Evolutionary conservation across 2,329 filamentous ascomycete genomes (phyloP).

Genomic region (Fusarium palustre): DNA sequence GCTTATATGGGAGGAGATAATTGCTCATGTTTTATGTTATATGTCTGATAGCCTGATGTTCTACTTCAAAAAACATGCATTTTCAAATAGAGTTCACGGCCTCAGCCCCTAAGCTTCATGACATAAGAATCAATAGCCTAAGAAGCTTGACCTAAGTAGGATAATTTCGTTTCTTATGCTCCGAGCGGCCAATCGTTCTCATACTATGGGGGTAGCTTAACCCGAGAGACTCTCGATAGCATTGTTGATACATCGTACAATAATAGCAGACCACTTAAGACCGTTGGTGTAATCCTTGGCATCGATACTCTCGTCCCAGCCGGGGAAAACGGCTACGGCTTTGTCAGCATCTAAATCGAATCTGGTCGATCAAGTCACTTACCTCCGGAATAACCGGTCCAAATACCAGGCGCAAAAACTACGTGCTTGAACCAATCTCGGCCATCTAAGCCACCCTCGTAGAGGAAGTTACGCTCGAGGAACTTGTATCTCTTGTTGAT

Average conservation of each 20-base stretch:
- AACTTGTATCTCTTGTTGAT: constrained; percentile 87
- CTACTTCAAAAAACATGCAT: too few relatives aligned
- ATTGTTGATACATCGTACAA: constrained; percentile 62
- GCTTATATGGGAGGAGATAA: too few relatives aligned
- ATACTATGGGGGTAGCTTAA: neutral
- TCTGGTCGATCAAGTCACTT: constrained; percentile 45
- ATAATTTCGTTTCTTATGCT: too few relatives aligned
- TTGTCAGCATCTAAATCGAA: neutral
- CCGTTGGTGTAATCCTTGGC: constrained; percentile 68
- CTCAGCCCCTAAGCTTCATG: too few relatives aligned
- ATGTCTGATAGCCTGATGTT: too few relatives aligned
- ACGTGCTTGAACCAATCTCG: constrained; percentile 94
- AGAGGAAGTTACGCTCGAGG: constrained; percentile 84
- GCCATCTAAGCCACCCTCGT: constrained; percentile 79
- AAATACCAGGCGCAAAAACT: constrained; percentile 89
- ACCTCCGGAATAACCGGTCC: constrained; percentile 90
- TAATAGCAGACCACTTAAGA: constrained; percentile 69
- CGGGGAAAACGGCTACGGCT: constrained; percentile 68
- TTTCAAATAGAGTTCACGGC: too few relatives aligned
- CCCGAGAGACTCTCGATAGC: constrained; percentile 57
- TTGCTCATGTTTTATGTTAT: too few relatives aligned
- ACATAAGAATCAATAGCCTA: too few relatives aligned
- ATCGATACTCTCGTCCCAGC: constrained; percentile 72
- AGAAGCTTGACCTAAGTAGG: too few relatives aligned
- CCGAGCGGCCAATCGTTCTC: too few relatives aligned